A percentile compares a stretch with the other conserved stretches of the same genome.
Conservation (phyloP, 495 filamentous ascomycete genomes). For the Annulohypoxylon bovei region DNA sequence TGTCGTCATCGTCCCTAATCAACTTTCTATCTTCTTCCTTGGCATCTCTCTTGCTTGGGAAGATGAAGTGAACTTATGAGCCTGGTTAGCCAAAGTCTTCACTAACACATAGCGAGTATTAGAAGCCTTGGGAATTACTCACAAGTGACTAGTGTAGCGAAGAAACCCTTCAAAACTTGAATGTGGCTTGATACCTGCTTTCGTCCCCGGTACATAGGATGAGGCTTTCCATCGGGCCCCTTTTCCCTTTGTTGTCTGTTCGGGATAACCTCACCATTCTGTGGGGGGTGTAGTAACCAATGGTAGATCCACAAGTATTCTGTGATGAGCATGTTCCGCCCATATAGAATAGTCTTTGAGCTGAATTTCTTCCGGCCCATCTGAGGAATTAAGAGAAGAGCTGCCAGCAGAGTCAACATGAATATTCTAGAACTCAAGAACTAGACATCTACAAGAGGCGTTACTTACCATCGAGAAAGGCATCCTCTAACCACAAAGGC, state of each 20-base stretch:
- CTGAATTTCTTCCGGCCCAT: conserved; percentile 85
- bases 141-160: conserved; percentile 58
- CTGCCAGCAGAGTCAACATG: conserved; percentile 57
- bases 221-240: conserved; percentile 44
- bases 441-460: neutral
- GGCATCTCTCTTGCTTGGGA: conserved; percentile 48
- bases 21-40: conserved; percentile 45
- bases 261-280: conserved; percentile 64
- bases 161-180: conserved; percentile 90
- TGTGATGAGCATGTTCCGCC: conserved; percentile 91
- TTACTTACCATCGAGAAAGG: conserved; percentile 86
- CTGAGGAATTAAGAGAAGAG: conserved; percentile 79
- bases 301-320: conserved; percentile 76
- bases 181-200: conserved; percentile 98
- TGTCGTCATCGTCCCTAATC: conserved; percentile 52
- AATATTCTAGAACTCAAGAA: no score
- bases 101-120: neutral
- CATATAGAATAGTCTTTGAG: conserved; percentile 75
- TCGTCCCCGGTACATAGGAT: conserved; percentile 55
- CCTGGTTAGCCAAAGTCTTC: neutral
- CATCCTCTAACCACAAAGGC: conserved; percentile 84
- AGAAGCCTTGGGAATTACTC: conserved; percentile 24
- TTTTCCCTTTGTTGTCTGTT: conserved; percentile 63
- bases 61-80: conserved; percentile 58
- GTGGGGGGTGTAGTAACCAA: conserved; percentile 47